Evolutionary conservation across 495 filamentous ascomycete species (phyloP).

Genomic region (Neurospora sp.): DNA sequence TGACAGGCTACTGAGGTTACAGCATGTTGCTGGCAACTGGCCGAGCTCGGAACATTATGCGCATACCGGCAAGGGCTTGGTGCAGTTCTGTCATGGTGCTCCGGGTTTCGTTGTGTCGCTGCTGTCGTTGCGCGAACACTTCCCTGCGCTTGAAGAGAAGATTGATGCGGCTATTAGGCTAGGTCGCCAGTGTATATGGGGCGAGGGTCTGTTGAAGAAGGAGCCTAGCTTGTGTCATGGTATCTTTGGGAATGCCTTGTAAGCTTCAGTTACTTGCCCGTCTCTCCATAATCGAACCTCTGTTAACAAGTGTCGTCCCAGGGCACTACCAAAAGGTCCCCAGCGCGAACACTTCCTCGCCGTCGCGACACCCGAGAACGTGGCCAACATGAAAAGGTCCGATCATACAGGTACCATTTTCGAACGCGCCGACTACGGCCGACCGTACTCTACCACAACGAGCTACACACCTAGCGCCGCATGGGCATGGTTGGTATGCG

Average conservation of each 20-base stretch:
- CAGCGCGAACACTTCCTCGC: conserved; percentile 40
- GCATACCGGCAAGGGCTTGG: conserved; percentile 27
- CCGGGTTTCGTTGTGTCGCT: conserved; percentile 51
- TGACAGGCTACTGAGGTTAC: conserved; percentile 31
- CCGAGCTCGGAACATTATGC: conserved; percentile 16
- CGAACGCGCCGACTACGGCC: conserved; percentile 20
- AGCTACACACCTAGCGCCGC: conserved; percentile 20
- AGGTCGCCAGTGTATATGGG: conserved; percentile 38
- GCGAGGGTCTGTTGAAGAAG: conserved; percentile 47
- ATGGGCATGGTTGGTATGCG: conserved; percentile 20
- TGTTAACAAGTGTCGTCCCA: too few species aligned
- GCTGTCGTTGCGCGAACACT: conserved; percentile 35
- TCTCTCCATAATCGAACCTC: too few species aligned
- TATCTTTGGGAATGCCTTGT: conserved; percentile 51
- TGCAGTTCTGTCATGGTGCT: conserved; percentile 60
- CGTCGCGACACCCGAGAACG: conserved; percentile 38
- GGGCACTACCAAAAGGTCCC: conserved; percentile 14
- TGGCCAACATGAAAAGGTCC: conserved; percentile 35
- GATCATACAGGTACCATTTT: conserved; percentile 20
- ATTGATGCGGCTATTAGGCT: conserved; percentile 39
- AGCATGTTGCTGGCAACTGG: conserved; percentile 36
- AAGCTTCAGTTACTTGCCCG: background rate
- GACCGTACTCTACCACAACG: conserved; percentile 13
- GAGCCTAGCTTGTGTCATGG: conserved; percentile 57
- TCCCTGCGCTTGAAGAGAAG: conserved; percentile 32